Percentiles rank a stretch among this genome's conserved stretches.
phyloP scores from a whole-genome alignment of 163 green algal genomes.

The Chloromonas sp. region DNA sequence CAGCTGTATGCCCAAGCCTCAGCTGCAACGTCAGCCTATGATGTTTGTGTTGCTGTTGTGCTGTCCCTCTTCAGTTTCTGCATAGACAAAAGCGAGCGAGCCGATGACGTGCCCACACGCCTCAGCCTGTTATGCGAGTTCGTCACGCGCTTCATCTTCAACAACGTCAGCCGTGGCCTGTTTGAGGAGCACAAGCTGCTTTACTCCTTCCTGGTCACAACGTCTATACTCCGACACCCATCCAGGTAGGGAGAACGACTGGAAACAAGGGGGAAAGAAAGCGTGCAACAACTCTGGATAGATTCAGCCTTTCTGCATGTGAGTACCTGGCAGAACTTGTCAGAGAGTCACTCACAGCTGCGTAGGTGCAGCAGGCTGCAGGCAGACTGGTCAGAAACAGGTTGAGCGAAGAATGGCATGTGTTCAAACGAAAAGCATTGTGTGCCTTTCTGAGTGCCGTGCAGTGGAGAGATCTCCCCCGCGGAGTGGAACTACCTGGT shows the following conservation, averaged over 20 bases:
- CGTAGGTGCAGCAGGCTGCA: too few relatives aligned
- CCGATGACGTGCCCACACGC: slow-evolving; percentile 49
- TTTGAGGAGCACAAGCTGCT: slow-evolving; percentile 84
- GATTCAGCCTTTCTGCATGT: too few relatives aligned
- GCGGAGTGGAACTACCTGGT: slow-evolving; percentile 74
- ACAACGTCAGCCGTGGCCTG: slow-evolving; percentile 62
- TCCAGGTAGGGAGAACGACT: neutral
- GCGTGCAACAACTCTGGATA: too few relatives aligned
- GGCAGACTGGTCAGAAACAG: too few relatives aligned
- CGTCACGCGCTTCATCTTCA: slow-evolving; percentile 70
- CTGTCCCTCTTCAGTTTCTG: slow-evolving; percentile 38
- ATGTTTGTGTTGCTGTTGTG: too few relatives aligned
- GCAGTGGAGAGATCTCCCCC: slow-evolving; percentile 32
- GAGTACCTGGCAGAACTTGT: too few relatives aligned
- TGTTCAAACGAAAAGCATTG: too few relatives aligned
- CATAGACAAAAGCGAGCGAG: slow-evolving; percentile 57
- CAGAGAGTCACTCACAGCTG: too few relatives aligned
- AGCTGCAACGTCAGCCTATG: too few relatives aligned
- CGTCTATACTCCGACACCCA: slow-evolving; percentile 56
- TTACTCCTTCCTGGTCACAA: slow-evolving; percentile 63
- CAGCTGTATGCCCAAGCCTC: too few relatives aligned
- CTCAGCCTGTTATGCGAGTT: slow-evolving; percentile 57
- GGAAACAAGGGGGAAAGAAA: too few relatives aligned
- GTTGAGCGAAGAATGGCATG: too few relatives aligned
- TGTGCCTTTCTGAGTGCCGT: neutral